These are phyloP conservation scores for Perkinsus olseni DNA, from an alignment of 169 alveolate species.

Conservation along the genomic window DNA sequence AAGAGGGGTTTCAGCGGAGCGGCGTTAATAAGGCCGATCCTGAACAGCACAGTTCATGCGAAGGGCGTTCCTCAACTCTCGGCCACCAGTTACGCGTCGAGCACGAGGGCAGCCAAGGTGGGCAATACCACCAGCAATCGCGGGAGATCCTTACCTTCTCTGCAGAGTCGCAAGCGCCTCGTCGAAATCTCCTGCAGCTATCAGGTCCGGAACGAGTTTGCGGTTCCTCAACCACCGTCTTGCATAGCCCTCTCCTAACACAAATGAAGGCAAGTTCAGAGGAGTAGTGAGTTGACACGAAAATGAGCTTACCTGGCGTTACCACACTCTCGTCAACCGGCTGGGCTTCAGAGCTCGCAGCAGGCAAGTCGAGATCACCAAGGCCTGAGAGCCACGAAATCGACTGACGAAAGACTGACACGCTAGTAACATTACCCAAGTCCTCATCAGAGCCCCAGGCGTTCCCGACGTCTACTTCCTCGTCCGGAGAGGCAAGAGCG, in stretches of 20 bases:
- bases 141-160: background rate
- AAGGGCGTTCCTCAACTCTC: background rate
- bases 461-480: background rate
- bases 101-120: too few species aligned
- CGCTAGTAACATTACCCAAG: background rate
- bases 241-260: background rate
- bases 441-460: background rate
- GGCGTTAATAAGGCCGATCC: constrained; percentile 31
- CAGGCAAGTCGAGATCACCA: background rate
- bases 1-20: constrained; percentile 27
- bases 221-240: background rate
- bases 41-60: background rate
- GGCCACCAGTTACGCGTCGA: too few species aligned
- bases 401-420: background rate
- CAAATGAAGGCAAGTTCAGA: too few species aligned
- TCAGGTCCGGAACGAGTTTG: background rate
- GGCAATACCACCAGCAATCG: background rate
- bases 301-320: background rate
- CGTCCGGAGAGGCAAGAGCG: background rate
- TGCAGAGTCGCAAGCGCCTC: constrained; percentile 27
- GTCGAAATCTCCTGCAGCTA: constrained; percentile 23
- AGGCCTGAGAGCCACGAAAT: background rate
- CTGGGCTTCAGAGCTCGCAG: background rate
- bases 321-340: background rate
- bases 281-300: background rate